A percentile compares a stretch with the other conserved stretches of the same genome.
Evolutionary conservation across 2,329 filamentous ascomycete species (phyloP).

Genomic region (Aspergillus brasiliensis): DNA sequence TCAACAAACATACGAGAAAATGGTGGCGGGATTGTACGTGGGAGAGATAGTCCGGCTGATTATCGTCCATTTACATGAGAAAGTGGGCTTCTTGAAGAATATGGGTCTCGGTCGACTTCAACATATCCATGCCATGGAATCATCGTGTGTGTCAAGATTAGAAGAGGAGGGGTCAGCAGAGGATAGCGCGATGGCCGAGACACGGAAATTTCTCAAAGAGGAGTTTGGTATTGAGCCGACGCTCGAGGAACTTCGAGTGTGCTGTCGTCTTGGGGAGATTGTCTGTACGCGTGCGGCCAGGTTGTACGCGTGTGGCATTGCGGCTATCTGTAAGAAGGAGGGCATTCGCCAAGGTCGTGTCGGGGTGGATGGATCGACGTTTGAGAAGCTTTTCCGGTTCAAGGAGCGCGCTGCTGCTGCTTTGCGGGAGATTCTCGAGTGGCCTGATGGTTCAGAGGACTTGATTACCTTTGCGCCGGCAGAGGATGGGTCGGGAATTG

Average conservation of each 20-base stretch:
- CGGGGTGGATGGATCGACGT: conserved; percentile 91
- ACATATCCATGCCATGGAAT: conserved; percentile 81
- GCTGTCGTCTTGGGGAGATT: conserved; percentile 84
- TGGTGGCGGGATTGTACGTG: conserved; percentile 90
- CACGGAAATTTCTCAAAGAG: conserved; percentile 72
- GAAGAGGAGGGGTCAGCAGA: conserved; percentile 77
- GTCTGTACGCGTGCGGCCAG: conserved; percentile 91
- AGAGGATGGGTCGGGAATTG: conserved; percentile 89
- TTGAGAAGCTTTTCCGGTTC: conserved; percentile 60
- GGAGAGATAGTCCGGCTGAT: conserved; percentile 89
- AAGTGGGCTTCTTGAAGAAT: conserved; percentile 72
- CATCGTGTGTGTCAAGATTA: conserved; percentile 85
- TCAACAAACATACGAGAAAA: conserved; percentile 94
- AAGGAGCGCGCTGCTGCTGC: conserved; percentile 4
- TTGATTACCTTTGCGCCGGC: conserved; percentile 80
- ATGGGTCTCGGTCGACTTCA: conserved; percentile 78
- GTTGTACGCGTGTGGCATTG: conserved; percentile 88
- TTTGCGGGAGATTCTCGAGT: conserved; percentile 54
- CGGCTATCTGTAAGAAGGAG: conserved; percentile 97
- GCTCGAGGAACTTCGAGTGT: conserved; percentile 78
- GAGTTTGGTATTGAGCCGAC: conserved; percentile 67
- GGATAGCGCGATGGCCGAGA: conserved; percentile 80
- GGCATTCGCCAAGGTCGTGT: conserved; percentile 79
- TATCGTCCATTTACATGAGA: conserved; percentile 79
- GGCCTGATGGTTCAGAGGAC: conserved; percentile 76